Evolutionary conservation across 2,329 filamentous ascomycete genomes (phyloP).

Genomic region (Ceratocystiopsis sp.): DNA sequence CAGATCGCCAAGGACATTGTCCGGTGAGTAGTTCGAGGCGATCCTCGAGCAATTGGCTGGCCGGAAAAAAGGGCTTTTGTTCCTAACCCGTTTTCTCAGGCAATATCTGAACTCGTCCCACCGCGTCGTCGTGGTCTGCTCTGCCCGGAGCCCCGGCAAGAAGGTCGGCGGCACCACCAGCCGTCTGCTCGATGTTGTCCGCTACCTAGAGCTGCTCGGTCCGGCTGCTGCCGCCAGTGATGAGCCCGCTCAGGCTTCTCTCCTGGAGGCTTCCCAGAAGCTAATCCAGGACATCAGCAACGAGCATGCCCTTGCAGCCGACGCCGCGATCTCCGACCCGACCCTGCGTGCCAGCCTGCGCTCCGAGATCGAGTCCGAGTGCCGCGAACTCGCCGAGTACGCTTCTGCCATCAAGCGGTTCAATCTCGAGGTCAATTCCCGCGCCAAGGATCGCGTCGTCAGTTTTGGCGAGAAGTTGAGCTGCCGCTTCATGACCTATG

Average conservation of each 20-base stretch:
- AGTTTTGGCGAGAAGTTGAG: conserved; percentile 93
- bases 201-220: conserved; percentile 36
- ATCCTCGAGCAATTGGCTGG: too few species aligned
- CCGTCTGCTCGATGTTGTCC: conserved; percentile 49
- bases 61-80: too few species aligned
- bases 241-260: conserved; percentile 32
- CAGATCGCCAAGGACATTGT: conserved; percentile 16
- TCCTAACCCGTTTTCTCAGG: too few species aligned
- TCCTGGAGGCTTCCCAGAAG: conserved; percentile 48
- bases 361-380: conserved; percentile 58
- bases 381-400: conserved; percentile 62
- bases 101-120: conserved; percentile 26
- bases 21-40: conserved; percentile 5
- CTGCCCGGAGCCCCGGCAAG: conserved; percentile 82
- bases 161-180: conserved; percentile 94
- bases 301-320: conserved; percentile 64
- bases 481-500: conserved; percentile 74
- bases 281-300: conserved; percentile 67
- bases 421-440: conserved; percentile 58
- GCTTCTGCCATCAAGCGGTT: conserved; percentile 46
- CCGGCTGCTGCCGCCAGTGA: conserved; percentile 27
- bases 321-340: conserved; percentile 40
- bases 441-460: conserved; percentile 73
- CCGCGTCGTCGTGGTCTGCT: conserved; percentile 84
- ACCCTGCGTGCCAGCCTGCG: conserved; percentile 42